Evolutionary conservation across 164 flowering plant genomes (phyloP).

Genomic region (Tinospora cordifolia): DNA sequence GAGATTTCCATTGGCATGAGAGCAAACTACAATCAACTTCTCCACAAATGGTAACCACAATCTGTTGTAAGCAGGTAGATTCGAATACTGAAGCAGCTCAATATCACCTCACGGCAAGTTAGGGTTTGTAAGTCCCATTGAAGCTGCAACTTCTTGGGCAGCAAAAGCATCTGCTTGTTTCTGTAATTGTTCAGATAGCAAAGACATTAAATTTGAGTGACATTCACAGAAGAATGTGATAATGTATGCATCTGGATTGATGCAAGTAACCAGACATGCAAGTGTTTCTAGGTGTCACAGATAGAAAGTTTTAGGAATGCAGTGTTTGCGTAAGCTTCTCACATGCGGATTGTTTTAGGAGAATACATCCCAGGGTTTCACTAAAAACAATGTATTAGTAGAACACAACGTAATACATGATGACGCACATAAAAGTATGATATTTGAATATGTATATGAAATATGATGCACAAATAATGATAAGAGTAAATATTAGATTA

Average conservation of each 20-base stretch:
- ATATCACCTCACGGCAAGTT: constrained; percentile 42
- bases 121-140: constrained; percentile 58
- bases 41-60: neutral
- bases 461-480: neutral
- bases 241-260: neutral
- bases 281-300: neutral
- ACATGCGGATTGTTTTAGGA: too few relatives aligned
- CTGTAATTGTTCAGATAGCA: constrained; percentile 24
- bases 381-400: neutral
- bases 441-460: neutral
- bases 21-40: neutral
- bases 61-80: neutral
- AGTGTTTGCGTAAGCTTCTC: neutral
- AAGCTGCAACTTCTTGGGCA: constrained; percentile 56
- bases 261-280: neutral
- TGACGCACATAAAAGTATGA: neutral
- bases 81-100: neutral
- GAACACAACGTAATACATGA: neutral
- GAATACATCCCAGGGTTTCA: neutral
- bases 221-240: neutral
- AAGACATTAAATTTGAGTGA: neutral
- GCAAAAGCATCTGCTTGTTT: constrained; percentile 61
- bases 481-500: neutral
- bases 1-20: neutral
- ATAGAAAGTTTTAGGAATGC: neutral